phyloP scores from a whole-genome alignment of 805 yeast genomes.

The Spathaspora boniae region DNA sequence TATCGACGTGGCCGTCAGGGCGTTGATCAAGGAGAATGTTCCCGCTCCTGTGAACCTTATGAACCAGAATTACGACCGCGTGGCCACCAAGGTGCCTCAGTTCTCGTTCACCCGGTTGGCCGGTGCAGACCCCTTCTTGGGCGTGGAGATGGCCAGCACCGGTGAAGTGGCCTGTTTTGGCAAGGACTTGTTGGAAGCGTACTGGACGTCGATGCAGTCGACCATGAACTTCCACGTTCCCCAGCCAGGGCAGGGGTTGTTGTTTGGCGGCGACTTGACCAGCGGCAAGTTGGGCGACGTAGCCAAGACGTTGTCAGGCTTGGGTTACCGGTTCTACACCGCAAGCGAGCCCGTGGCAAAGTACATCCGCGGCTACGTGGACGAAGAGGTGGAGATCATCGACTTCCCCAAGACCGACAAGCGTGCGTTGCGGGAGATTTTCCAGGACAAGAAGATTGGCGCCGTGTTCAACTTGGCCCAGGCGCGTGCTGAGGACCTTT shows the following conservation, averaged over 20 bases:
- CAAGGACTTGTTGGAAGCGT: conserved; percentile 77
- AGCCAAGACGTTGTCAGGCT: conserved; percentile 60
- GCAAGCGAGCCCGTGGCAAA: conserved; percentile 70
- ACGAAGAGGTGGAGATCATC: conserved; percentile 57
- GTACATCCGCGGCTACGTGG: conserved; percentile 55
- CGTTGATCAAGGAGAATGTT: conserved; percentile 68
- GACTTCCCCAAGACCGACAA: conserved; percentile 93
- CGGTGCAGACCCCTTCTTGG: conserved; percentile 98
- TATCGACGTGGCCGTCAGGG: conserved; percentile 90
- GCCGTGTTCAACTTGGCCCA: conserved; percentile 91
- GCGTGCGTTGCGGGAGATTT: conserved; percentile 88
- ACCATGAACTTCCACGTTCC: conserved; percentile 97
- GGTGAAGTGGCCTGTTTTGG: conserved; percentile 99
- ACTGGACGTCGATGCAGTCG: conserved; percentile 96
- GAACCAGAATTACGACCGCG: conserved; percentile 71
- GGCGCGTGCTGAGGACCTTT: conserved; percentile 79
- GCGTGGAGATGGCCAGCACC: conserved; percentile 99
- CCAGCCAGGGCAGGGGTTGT: conserved; percentile 80
- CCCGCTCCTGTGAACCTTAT: conserved; percentile 83
- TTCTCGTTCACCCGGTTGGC: conserved; percentile 97
- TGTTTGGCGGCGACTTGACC: conserved; percentile 91
- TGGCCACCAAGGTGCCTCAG: conserved; percentile 84
- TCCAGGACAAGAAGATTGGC: conserved; percentile 78
- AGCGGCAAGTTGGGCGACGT: conserved; percentile 69
- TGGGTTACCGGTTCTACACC: conserved; percentile 80